These are phyloP conservation scores for Aspergillus incahuasiensis DNA, from an alignment of 495 filamentous ascomycete species.

Conservation along the genomic window DNA sequence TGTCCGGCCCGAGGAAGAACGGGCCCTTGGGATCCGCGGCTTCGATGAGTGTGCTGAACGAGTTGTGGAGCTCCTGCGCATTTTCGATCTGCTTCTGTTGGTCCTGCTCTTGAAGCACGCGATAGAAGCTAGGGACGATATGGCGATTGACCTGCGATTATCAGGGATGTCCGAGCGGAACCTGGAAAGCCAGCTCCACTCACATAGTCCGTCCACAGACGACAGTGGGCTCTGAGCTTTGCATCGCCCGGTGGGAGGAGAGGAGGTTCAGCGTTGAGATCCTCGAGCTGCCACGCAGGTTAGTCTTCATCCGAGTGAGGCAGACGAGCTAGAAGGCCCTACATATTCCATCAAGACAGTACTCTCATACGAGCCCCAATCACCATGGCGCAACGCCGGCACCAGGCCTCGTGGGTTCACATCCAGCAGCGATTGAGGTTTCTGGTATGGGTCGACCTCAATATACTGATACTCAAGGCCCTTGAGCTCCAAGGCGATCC, in stretches of 20 bases:
- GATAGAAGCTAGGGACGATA: constrained; percentile 79
- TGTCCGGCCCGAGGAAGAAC: constrained; percentile 69
- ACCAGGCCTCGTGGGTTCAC: constrained; percentile 88
- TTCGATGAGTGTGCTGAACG: constrained; percentile 68
- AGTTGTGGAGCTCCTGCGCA: constrained; percentile 60
- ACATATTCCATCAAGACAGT: constrained; percentile 88
- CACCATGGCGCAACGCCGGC: constrained; percentile 74
- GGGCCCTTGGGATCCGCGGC: constrained; percentile 68
- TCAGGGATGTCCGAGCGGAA: constrained; percentile 12
- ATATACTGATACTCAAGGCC: constrained; percentile 83
- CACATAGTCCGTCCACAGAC: constrained; percentile 87
- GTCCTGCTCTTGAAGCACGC: constrained; percentile 68
- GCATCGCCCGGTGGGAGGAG: constrained; percentile 64
- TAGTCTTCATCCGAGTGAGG: not conserved
- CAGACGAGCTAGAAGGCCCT: constrained; percentile 17
- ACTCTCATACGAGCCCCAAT: constrained; percentile 88
- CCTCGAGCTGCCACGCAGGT: constrained; percentile 59
- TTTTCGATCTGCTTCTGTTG: constrained; percentile 56
- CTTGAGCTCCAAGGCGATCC: constrained; percentile 92
- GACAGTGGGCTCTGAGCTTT: constrained; percentile 68
- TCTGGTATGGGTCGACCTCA: constrained; percentile 84
- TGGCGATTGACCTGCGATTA: constrained; percentile 67
- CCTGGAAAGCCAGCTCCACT: constrained; percentile 17
- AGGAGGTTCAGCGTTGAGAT: constrained; percentile 56
- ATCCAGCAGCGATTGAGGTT: constrained; percentile 70